These are phyloP conservation scores for Tremellales sp. DNA, from an alignment of 1,284 basidiomycete species.

Conservation along the genomic window DNA sequence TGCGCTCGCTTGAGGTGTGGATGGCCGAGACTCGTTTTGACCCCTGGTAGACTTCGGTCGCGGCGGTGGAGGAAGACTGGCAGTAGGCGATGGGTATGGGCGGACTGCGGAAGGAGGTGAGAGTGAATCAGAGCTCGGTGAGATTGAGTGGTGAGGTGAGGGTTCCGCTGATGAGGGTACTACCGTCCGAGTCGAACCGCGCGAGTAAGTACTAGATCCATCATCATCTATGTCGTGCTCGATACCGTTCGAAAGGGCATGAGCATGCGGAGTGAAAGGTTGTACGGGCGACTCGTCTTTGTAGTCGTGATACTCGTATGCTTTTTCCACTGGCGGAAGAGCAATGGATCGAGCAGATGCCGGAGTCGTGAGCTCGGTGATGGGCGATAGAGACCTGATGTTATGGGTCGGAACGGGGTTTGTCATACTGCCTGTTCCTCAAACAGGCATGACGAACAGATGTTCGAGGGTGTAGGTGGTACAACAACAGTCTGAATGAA, in stretches of 20 bases:
- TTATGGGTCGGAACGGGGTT: constrained; percentile 1
- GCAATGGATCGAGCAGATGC: constrained; percentile 15
- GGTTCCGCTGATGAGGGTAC: constrained; percentile 1
- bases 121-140: background rate
- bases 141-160: background rate
- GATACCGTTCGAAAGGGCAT: background rate
- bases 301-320: constrained; percentile 4
- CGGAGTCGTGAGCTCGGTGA: constrained; percentile 33
- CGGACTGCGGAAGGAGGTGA: background rate
- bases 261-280: constrained; percentile 4
- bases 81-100: constrained; percentile 3
- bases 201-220: constrained; percentile 13
- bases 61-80: constrained; percentile 11
- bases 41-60: constrained; percentile 7
- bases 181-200: constrained; percentile 14
- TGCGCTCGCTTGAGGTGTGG: too few species aligned
- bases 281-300: constrained; percentile 4
- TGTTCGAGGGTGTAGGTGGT: too few species aligned
- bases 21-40: too few species aligned
- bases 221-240: constrained; percentile 4
- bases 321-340: constrained; percentile 6
- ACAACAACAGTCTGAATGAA: too few species aligned
- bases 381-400: constrained; percentile 26
- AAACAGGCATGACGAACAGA: too few species aligned
- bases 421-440: too few species aligned